Base-by-base conservation (phyloP, 345 rosid genomes). In the Eucalyptus victrix region DNA sequence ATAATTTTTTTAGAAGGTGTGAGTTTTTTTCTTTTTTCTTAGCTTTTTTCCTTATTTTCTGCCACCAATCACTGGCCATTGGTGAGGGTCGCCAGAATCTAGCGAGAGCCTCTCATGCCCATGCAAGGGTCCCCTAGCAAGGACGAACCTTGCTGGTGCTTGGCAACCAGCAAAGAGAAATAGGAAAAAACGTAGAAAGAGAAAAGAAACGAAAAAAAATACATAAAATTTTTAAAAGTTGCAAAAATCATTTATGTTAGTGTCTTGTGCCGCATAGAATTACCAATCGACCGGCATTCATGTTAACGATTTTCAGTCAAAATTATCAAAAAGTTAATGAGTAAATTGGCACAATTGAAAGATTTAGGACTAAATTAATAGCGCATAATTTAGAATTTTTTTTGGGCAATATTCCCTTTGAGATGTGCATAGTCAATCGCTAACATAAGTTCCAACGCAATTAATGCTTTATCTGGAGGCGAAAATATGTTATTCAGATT, bases 61-160 rank as follows among this genome's bases (percentile, higher is more conserved):
- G 6, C 1, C 34, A 0, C 34, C 1, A 12, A 1, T 62, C 17
- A 13, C 15, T 0, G 0, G 8, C 69, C 8, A 62, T 14, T 6
- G 32, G 8, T 28, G 17, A 62, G 69, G 32, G 32, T 60, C 1
- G 16, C 32, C 2, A 6, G 0, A 28, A 60, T 60, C 16, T 60
- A 0, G 32, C 32, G 2, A 60, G 69, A 30, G 32, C 62, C 62
- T 23, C 62, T 56, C 13, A 56, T 9, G 28, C 62, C 26, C 28
- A 24, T 24, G 60, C 60, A 21, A 60, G 32, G 67, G 32, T 60
- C 7, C 32, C 32, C 32, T 28, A 60, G 67, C 67, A 60, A 60
- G 69, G 69, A 6, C 2, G 34, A 62, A 30, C 34, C 9, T 62
- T 62, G 69, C 9, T 3, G 9, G 32, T 0, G 1, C 17, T 6